phyloP scores from a whole-genome alignment of 805 yeast species.

The Nakazawaea laoshanensis region DNA sequence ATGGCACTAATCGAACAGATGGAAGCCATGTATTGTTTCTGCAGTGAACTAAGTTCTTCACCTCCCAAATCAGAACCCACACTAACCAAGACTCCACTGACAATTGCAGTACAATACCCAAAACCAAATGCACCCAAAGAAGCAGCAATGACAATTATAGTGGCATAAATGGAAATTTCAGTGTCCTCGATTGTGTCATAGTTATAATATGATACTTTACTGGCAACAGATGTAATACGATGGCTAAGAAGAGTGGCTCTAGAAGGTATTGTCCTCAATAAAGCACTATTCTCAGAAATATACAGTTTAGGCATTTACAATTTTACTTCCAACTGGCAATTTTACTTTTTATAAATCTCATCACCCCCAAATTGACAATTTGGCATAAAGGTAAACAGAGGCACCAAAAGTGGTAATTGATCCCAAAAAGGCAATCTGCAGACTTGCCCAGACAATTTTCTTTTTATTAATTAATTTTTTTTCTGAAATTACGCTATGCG shows the following conservation, averaged over 20 bases:
- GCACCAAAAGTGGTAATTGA: not conserved
- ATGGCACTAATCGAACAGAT: slow-evolving; percentile 48
- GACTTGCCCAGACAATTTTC: not conserved
- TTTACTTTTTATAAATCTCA: too few species aligned
- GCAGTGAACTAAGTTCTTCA: slow-evolving; percentile 23
- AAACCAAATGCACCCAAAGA: slow-evolving; percentile 20
- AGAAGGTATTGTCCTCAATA: slow-evolving; percentile 10
- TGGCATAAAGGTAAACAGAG: slow-evolving; percentile 8
- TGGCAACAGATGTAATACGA: slow-evolving; percentile 5
- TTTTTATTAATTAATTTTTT: too few species aligned
- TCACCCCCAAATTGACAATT: not conserved
- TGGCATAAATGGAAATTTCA: slow-evolving; percentile 10
- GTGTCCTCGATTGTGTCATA: slow-evolving; percentile 12
- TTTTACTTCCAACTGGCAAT: not conserved
- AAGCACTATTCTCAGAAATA: slow-evolving; percentile 8
- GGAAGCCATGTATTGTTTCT: slow-evolving; percentile 33
- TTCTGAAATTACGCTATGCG: not conserved
- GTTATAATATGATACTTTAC: slow-evolving; percentile 7
- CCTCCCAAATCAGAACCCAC: slow-evolving; percentile 29
- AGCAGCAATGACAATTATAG: slow-evolving; percentile 17
- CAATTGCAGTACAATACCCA: slow-evolving; percentile 61
- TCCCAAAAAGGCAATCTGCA: not conserved
- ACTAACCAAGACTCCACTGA: slow-evolving; percentile 48
- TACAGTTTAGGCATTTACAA: slow-evolving; percentile 8
- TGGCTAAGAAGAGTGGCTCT: slow-evolving; percentile 7